Evolutionary conservation across 2,329 filamentous ascomycete genomes (phyloP).

Genomic region (Aspergillus spinulosporus): DNA sequence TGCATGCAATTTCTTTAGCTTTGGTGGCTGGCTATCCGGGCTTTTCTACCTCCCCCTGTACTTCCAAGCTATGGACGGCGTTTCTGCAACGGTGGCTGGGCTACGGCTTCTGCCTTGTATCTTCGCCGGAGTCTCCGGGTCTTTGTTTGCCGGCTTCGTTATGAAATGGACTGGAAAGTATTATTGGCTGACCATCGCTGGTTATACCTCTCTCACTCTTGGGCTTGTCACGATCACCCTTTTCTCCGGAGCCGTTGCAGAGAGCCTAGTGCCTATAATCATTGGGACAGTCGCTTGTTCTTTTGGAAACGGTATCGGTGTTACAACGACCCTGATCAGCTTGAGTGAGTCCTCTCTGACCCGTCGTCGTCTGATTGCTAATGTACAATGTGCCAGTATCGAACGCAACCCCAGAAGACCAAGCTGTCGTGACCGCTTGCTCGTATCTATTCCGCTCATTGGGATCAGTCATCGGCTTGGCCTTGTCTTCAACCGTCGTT

Average conservation of each 20-base stretch:
- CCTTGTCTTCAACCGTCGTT: slow-evolving; percentile 68
- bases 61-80: slow-evolving; percentile 70
- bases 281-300: slow-evolving; percentile 57
- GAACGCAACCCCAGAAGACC: slow-evolving; percentile 66
- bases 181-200: slow-evolving; percentile 65
- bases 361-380: neutral
- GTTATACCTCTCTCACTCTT: slow-evolving; percentile 56
- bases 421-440: slow-evolving; percentile 74
- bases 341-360: slow-evolving; percentile 50
- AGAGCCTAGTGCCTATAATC: slow-evolving; percentile 56
- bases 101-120: slow-evolving; percentile 68
- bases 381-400: slow-evolving; percentile 52
- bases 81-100: slow-evolving; percentile 65
- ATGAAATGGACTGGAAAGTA: slow-evolving; percentile 72
- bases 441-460: slow-evolving; percentile 79
- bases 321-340: slow-evolving; percentile 71
- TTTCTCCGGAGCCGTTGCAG: slow-evolving; percentile 55
- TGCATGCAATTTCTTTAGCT: slow-evolving; percentile 70
- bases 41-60: slow-evolving; percentile 76
- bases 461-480: slow-evolving; percentile 65
- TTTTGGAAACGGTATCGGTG: slow-evolving; percentile 60
- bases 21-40: slow-evolving; percentile 59
- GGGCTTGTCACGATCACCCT: slow-evolving; percentile 59
- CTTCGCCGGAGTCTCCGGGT: slow-evolving; percentile 61
- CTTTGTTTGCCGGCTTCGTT: slow-evolving; percentile 62